Percentiles rank a stretch among this genome's conserved stretches.
Conservation (phyloP, 2,329 filamentous ascomycete species). For the Aspergillus alliaceus region DNA sequence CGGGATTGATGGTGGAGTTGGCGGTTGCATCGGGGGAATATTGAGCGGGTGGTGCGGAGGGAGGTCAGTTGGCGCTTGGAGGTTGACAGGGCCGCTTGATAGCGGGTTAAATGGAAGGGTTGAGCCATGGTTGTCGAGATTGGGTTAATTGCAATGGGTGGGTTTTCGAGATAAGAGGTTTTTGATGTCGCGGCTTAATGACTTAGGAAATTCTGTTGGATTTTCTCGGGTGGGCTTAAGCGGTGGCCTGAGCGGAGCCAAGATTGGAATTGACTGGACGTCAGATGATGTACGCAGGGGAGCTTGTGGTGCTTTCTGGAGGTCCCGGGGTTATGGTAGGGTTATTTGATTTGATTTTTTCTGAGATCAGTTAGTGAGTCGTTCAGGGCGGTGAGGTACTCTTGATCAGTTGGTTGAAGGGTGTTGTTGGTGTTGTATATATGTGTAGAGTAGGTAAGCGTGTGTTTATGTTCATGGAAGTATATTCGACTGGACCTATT, state of each 20-base stretch:
- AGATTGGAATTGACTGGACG: conserved; percentile 1
- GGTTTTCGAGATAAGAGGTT: background rate
- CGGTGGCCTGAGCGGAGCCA: conserved; percentile 20
- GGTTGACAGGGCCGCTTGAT: background rate
- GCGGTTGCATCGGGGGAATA: background rate
- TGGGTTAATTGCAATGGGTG: background rate
- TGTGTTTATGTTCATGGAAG: no score
- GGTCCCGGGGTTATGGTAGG: background rate
- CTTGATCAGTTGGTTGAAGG: no score
- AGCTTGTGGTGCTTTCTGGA: background rate
- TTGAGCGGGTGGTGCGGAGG: background rate
- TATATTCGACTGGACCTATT: no score
- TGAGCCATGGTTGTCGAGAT: background rate
- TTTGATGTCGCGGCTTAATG: background rate
- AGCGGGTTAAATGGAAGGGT: background rate
- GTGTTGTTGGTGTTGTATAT: no score
- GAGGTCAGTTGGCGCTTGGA: background rate
- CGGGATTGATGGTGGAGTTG: background rate
- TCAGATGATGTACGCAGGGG: background rate
- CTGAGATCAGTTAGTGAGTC: no score
- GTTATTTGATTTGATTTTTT: background rate
- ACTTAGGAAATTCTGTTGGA: background rate
- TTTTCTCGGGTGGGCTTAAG: conserved; percentile 11
- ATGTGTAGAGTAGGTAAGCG: no score
- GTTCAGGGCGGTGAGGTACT: no score